Evolutionary conservation across 495 filamentous ascomycete genomes (phyloP), one percentile per base, ranked within the genome.

Genomic region (Podospora pseudocomata): DNA sequence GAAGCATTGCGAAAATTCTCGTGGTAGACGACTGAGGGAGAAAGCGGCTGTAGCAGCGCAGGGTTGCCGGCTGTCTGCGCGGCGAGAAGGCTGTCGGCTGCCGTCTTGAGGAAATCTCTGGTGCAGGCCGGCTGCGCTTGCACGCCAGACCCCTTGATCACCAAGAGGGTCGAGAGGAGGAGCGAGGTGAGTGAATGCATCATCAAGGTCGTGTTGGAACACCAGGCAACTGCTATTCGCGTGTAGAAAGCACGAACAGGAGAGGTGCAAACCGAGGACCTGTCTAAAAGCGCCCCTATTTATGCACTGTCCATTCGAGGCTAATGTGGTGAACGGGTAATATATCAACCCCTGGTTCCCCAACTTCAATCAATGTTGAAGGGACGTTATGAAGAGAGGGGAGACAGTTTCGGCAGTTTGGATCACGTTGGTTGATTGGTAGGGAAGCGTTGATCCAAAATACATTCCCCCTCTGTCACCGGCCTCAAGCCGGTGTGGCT

Each of bases 21-120:
- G n/a, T 64, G 67, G 71, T 80, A 79, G 20, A 32, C 58, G 26
- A 57, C 59, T 0, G 67, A n/a, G 9, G 39, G 39, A 55, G 72
- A 68, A 61, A 68, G 66, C 19, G 79, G 68, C 16, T 75, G 60
- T n/a, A 77, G 68, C 20, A 81, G 71, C 16, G 32, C 28, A 34
- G 78, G 75, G 15, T 72, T 71, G 61, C 82, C 83, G 3, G 77
- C 73, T 1, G 73, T 77, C 65, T 85, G 83, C 0, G 84, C 81
- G 9, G 74, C 74, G n/a, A 86, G 65, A 60, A 82, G 78, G 67
- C 71, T 74, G 63, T 81, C 76, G 3, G 83, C 80, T 13, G 71
- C 71, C 28, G 74, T 73, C 23, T 78, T 73, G 65, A 86, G 83
- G 63, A 73, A 69, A 56, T 78, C 79, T 26, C 80, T 78, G 6